These are phyloP conservation scores for Trichoderma guizhouense DNA, from an alignment of 2,329 filamentous ascomycete genomes.

Conservation along the genomic window DNA sequence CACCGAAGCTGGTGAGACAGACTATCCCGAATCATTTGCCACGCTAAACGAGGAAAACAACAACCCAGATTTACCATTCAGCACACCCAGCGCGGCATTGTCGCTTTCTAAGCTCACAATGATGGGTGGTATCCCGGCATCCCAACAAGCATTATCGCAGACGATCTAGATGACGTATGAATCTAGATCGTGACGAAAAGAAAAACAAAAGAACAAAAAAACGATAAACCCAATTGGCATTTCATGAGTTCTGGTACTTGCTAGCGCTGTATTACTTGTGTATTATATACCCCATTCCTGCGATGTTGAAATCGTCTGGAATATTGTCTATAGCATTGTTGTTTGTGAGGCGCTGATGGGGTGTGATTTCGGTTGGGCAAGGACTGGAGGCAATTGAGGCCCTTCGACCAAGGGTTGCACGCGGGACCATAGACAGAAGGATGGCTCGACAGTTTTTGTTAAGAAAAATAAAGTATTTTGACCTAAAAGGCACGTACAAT, in stretches of 20 bases:
- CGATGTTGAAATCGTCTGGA: slow-evolving; percentile 1
- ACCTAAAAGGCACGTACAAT: not conserved
- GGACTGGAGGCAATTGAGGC: not conserved
- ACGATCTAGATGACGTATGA: slow-evolving; percentile 23
- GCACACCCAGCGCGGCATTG: slow-evolving; percentile 60
- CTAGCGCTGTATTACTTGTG: slow-evolving; percentile 14
- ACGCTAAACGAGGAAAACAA: slow-evolving; percentile 49
- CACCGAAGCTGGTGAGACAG: slow-evolving; percentile 38
- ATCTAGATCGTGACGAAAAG: not conserved
- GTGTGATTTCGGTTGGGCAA: not conserved
- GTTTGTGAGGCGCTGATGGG: not conserved
- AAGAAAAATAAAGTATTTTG: not conserved
- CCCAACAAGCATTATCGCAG: slow-evolving; percentile 26
- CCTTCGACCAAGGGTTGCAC: not conserved
- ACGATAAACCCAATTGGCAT: slow-evolving; percentile 1
- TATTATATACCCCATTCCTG: slow-evolving; percentile 13
- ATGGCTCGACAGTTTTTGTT: not conserved
- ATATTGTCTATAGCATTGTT: slow-evolving; percentile 7
- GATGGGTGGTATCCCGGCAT: slow-evolving; percentile 21
- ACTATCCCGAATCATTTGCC: slow-evolving; percentile 48
- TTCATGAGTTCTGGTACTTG: not conserved
- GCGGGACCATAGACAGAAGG: not conserved
- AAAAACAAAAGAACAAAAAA: not conserved
- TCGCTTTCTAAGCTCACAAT: slow-evolving; percentile 60
- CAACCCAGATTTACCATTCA: slow-evolving; percentile 33